Percentiles rank a stretch among this genome's conserved stretches.
Evolutionary conservation across 192 early-diverging fungal genomes (phyloP).

Genomic region (Backusella psychrophila): DNA sequence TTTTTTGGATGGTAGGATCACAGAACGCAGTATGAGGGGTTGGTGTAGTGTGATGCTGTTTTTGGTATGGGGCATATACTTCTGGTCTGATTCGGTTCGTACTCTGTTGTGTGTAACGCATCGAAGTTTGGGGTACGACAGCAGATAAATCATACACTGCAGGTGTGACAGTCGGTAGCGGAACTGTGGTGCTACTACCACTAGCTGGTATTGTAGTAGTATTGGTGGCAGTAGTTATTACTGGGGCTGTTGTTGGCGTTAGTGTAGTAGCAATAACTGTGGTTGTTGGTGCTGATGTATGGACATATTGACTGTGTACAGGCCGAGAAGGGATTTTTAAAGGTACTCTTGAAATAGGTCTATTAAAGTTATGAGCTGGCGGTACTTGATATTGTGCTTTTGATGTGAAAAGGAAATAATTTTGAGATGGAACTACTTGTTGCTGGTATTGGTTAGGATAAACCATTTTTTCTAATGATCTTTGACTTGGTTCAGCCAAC

Average conservation of each 20-base stretch:
- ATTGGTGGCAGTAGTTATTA: background rate
- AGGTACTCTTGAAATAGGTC: slow-evolving; percentile 11
- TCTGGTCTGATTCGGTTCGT: slow-evolving; percentile 10
- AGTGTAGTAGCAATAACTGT: background rate
- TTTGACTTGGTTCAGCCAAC: slow-evolving; percentile 20
- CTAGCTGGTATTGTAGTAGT: background rate
- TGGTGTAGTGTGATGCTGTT: background rate
- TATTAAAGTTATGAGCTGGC: slow-evolving; percentile 1
- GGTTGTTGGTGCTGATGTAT: background rate
- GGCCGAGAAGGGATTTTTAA: slow-evolving; percentile 10
- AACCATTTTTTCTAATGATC: slow-evolving; percentile 16
- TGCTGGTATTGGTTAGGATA: slow-evolving; percentile 2
- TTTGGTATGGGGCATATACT: slow-evolving; percentile 14
- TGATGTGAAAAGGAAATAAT: slow-evolving; percentile 3
- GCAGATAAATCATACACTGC: slow-evolving; percentile 4
- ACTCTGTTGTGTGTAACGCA: background rate
- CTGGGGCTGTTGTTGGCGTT: background rate
- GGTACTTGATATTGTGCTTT: slow-evolving; percentile 10
- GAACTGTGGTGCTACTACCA: background rate
- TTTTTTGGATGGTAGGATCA: background rate
- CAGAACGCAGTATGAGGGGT: background rate
- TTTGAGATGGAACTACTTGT: background rate
- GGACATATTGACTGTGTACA: background rate
- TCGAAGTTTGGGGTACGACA: background rate
- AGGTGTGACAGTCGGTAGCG: background rate